These are phyloP conservation scores for Lasiodiplodia hormozganensis DNA, from an alignment of 2,329 filamentous ascomycete genomes.

Conservation along the genomic window DNA sequence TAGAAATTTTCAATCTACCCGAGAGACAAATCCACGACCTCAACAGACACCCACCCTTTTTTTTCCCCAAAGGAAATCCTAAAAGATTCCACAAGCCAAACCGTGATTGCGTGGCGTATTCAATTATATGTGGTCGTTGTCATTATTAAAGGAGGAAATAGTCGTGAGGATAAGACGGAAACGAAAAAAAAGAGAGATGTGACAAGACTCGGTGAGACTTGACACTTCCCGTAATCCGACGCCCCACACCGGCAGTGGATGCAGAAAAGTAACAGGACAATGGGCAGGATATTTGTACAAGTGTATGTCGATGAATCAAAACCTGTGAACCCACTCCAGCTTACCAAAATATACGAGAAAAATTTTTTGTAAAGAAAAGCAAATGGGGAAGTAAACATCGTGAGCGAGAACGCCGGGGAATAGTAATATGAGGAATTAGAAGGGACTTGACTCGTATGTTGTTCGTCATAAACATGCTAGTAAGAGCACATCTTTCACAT, in stretches of 20 bases:
- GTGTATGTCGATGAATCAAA: constrained; percentile 8
- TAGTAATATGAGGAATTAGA: not conserved
- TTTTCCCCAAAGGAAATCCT: not conserved
- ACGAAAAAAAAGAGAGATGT: not conserved
- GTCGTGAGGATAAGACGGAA: not conserved
- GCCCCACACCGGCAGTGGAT: constrained; percentile 14
- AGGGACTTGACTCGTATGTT: not conserved
- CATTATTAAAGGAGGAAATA: not conserved
- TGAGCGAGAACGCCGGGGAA: not conserved
- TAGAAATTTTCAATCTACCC: not conserved
- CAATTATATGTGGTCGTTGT: constrained; percentile 20
- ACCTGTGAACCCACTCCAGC: constrained; percentile 16
- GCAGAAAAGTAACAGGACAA: not conserved
- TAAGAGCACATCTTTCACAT: not conserved
- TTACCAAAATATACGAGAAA: not conserved
- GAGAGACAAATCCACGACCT: not conserved
- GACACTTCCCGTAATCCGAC: not conserved
- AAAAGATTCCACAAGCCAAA: constrained; percentile 3
- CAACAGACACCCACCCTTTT: not conserved
- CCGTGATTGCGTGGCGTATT: constrained; percentile 13
- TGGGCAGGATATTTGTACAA: constrained; percentile 12
- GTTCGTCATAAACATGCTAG: constrained; percentile 1
- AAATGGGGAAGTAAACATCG: not conserved
- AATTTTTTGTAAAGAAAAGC: too few species aligned
- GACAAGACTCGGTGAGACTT: not conserved